Evolutionary conservation across 306 rosid species (phyloP).

Genomic region (Amphicarpaea edgeworthii): DNA sequence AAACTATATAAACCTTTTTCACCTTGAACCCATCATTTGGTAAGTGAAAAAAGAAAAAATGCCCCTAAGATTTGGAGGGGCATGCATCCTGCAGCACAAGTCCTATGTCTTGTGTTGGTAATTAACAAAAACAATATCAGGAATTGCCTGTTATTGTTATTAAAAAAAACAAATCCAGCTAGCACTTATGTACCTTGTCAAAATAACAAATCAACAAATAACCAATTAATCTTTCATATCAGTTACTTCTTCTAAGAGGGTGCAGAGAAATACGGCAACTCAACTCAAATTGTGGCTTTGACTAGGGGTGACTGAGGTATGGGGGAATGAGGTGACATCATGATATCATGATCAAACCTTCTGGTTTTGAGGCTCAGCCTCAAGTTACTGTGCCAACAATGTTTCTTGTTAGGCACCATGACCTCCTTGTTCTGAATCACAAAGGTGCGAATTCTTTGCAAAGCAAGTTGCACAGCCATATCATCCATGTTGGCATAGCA

Average conservation of each 20-base stretch:
- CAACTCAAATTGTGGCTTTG: slow-evolving; percentile 49
- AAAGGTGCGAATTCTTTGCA: slow-evolving; percentile 66
- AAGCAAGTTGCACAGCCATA: slow-evolving; percentile 61
- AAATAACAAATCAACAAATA: slow-evolving; percentile 29
- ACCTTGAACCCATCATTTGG: slow-evolving; percentile 36
- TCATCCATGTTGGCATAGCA: slow-evolving; percentile 94
- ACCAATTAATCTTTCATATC: slow-evolving; percentile 20
- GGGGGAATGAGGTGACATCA: slow-evolving; percentile 84
- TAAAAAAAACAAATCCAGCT: slow-evolving; percentile 18
- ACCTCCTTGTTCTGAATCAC: slow-evolving; percentile 61
- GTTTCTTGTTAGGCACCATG: slow-evolving; percentile 52
- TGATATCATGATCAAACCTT: slow-evolving; percentile 67
- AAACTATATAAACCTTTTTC: slow-evolving; percentile 42
- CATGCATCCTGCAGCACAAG: neutral
- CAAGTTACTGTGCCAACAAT: slow-evolving; percentile 61
- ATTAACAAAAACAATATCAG: slow-evolving; percentile 33
- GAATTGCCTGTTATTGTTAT: slow-evolving; percentile 28
- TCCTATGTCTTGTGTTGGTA: neutral
- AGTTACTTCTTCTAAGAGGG: slow-evolving; percentile 15
- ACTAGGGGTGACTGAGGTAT: slow-evolving; percentile 78
- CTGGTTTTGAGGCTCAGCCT: slow-evolving; percentile 61
- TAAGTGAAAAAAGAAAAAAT: slow-evolving; percentile 44
- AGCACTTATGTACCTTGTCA: slow-evolving; percentile 17
- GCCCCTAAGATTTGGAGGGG: neutral
- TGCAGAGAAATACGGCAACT: neutral